These are phyloP conservation scores for Aspergillus tubingensis DNA, from an alignment of 2,329 filamentous ascomycete genomes.

Conservation along the genomic window DNA sequence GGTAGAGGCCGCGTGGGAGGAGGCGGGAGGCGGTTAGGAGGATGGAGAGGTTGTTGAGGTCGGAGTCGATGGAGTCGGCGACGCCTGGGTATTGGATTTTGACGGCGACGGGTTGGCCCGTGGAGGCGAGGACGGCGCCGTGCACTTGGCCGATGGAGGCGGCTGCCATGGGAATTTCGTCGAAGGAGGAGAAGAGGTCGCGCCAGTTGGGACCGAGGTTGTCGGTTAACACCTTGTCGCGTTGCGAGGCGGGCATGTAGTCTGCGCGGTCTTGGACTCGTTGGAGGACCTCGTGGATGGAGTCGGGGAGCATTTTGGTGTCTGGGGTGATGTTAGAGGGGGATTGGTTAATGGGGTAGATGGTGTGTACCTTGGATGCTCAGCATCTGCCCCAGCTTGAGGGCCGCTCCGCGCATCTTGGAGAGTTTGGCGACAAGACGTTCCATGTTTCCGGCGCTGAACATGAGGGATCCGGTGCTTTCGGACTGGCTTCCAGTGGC, in stretches of 20 bases:
- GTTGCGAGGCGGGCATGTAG: constrained; percentile 95
- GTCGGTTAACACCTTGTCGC: constrained; percentile 74
- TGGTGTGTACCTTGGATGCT: constrained; percentile 74
- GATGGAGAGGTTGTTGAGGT: constrained; percentile 88
- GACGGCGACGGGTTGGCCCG: constrained; percentile 77
- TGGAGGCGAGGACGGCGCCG: constrained; percentile 75
- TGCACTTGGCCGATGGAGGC: constrained; percentile 98
- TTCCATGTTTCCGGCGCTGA: constrained; percentile 90
- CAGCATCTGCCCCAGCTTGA: constrained; percentile 97
- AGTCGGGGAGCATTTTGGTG: constrained; percentile 84
- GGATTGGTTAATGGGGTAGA: background rate
- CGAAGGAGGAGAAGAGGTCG: constrained; percentile 77
- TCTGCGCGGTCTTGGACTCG: constrained; percentile 95
- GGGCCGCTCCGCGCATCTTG: constrained; percentile 92
- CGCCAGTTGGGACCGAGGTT: constrained; percentile 87
- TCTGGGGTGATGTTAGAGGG: constrained; percentile 53
- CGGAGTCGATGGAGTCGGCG: constrained; percentile 91
- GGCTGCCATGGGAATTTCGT: constrained; percentile 89
- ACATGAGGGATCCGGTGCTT: constrained; percentile 71
- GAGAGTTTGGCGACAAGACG: constrained; percentile 89
- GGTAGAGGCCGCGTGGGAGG: constrained; percentile 85
- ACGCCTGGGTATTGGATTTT: constrained; percentile 98
- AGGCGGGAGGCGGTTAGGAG: constrained; percentile 88
- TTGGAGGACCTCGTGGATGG: constrained; percentile 86
- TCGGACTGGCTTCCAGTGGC: constrained; percentile 67